phyloP scores from a whole-genome alignment of 139 green algal species.

The Coelastrella sp. region DNA sequence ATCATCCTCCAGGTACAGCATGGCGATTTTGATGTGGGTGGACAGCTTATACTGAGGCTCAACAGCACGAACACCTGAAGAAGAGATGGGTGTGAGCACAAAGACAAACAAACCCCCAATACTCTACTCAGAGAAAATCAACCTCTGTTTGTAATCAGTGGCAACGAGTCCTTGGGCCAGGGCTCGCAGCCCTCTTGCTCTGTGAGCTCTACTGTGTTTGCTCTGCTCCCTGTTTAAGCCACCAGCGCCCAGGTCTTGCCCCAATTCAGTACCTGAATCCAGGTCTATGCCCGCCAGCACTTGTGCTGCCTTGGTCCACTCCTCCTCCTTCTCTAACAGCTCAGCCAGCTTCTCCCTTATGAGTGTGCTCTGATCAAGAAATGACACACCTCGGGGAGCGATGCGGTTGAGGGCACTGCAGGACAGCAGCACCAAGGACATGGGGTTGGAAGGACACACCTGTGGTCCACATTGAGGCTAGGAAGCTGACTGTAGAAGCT shows the following conservation, averaged over 20 bases:
- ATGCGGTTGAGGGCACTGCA: conserved; percentile 35
- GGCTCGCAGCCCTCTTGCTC: too few species aligned
- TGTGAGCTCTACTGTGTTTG: too few species aligned
- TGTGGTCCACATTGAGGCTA: too few species aligned
- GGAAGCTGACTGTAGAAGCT: too few species aligned
- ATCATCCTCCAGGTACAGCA: conserved; percentile 97
- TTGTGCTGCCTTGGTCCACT: conserved; percentile 92
- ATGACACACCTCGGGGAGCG: conserved; percentile 80
- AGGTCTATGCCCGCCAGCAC: conserved; percentile 93
- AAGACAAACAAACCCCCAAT: too few species aligned
- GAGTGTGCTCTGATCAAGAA: conserved; percentile 83
- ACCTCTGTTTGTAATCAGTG: too few species aligned
- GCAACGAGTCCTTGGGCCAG: too few species aligned
- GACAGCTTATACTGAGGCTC: conserved; percentile 87
- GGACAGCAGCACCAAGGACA: background rate
- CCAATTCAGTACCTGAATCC: conserved; percentile 66
- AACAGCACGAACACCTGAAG: conserved; percentile 39
- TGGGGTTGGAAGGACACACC: background rate
- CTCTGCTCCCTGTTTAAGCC: too few species aligned
- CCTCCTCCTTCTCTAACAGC: conserved; percentile 84
- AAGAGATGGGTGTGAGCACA: background rate
- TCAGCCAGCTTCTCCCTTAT: conserved; percentile 79
- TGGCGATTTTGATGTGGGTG: conserved; percentile 95
- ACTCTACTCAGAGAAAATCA: too few species aligned
- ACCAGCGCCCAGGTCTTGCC: too few species aligned